Evolutionary conservation across 176 grass and related monocot genomes (phyloP).

Genomic region (Aegilops longissima): DNA sequence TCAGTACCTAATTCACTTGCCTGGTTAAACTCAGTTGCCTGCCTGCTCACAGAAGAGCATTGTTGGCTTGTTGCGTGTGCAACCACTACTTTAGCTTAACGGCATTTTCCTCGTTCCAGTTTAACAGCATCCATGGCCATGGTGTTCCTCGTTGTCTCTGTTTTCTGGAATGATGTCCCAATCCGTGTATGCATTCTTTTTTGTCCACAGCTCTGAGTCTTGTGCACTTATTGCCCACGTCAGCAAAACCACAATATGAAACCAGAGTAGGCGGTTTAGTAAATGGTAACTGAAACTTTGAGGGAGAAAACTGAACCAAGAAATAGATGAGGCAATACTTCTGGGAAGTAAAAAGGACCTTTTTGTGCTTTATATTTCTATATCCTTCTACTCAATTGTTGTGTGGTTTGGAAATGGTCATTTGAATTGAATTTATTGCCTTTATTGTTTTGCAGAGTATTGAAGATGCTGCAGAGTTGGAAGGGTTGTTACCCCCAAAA

Average conservation of each 20-base stretch:
- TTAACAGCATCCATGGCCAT: conserved; percentile 5
- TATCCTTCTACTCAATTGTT: neutral
- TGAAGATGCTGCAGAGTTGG: conserved; percentile 76
- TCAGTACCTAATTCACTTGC: neutral
- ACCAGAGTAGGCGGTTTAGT: neutral
- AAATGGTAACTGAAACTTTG: conserved; percentile 3
- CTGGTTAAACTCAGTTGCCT: conserved; percentile 4
- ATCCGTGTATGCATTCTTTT: neutral
- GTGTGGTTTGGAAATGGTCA: neutral
- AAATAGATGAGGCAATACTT: neutral
- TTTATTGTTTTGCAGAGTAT: conserved; percentile 63
- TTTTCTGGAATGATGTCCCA: neutral
- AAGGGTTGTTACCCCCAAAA: conserved; percentile 90
- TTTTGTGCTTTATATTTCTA: neutral
- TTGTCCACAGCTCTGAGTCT: neutral
- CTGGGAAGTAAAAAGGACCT: neutral
- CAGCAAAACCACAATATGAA: neutral
- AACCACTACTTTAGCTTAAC: neutral
- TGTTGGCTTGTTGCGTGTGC: neutral
- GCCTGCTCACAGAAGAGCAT: neutral
- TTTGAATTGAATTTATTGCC: conserved; percentile 10
- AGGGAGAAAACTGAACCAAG: neutral
- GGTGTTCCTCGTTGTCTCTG: neutral
- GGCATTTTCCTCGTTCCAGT: neutral
- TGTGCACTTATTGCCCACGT: neutral